Percentiles rank a stretch among this genome's conserved stretches.
Evolutionary conservation across 805 yeast genomes (phyloP).

Genomic region (Myxozyma udenii): DNA sequence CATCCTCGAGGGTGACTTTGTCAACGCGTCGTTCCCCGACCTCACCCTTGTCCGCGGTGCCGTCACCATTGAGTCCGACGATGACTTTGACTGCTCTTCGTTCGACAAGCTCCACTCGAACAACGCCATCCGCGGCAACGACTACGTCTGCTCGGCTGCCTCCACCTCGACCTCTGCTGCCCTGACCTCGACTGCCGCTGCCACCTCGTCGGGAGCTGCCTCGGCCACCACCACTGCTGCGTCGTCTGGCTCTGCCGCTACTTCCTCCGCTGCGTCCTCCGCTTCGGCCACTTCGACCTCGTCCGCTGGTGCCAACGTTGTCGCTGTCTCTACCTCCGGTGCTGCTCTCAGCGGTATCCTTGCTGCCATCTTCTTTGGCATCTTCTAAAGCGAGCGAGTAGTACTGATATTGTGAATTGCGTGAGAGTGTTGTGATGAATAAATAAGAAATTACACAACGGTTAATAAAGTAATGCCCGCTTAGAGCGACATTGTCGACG

Average conservation of each 20-base stretch:
- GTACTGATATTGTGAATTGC: too few relatives aligned
- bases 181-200: conserved; percentile 32
- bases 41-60: conserved; percentile 88
- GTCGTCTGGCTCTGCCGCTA: conserved; percentile 45
- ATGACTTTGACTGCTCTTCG: conserved; percentile 76
- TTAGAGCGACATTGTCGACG: too few relatives aligned
- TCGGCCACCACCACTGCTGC: conserved; percentile 33
- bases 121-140: conserved; percentile 89
- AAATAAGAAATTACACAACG: too few relatives aligned
- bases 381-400: conserved; percentile 28
- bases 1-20: conserved; percentile 72
- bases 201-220: conserved; percentile 20
- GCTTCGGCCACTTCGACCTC: conserved; percentile 37
- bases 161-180: conserved; percentile 48
- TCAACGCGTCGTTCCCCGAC: conserved; percentile 69
- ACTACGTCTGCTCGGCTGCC: conserved; percentile 70
- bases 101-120: conserved; percentile 68
- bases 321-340: conserved; percentile 36
- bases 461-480: too few relatives aligned
- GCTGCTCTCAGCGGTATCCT: conserved; percentile 34
- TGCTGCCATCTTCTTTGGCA: conserved; percentile 29
- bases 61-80: conserved; percentile 71
- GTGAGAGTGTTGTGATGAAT: too few relatives aligned
- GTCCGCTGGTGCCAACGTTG: conserved; percentile 36
- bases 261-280: conserved; percentile 41